Evolutionary conservation across 345 rosid species (phyloP).

Genomic region (Lepidium sativum): DNA sequence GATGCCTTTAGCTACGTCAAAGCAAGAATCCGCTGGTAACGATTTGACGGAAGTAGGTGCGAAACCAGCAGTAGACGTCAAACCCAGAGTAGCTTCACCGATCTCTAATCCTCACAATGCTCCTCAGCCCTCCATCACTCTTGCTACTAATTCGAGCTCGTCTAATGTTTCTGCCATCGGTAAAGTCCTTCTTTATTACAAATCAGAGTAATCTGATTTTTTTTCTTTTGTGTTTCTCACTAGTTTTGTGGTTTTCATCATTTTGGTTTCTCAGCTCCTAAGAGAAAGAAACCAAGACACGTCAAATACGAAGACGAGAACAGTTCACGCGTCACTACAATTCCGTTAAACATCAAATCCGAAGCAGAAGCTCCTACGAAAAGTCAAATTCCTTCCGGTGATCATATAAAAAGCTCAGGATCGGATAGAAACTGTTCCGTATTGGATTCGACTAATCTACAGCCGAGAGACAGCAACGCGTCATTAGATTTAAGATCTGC

Average conservation of each 20-base stretch:
- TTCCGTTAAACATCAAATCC: constrained; percentile 40
- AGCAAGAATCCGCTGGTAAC: constrained; percentile 42
- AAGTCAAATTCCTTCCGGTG: constrained; percentile 33
- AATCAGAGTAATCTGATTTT: neutral
- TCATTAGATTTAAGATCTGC: constrained; percentile 35
- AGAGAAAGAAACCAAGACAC: constrained; percentile 84
- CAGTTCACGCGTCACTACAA: constrained; percentile 39
- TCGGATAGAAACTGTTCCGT: constrained; percentile 39
- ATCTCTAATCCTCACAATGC: constrained; percentile 49
- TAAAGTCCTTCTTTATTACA: constrained; percentile 24
- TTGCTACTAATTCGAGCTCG: constrained; percentile 51
- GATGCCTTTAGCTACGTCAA: constrained; percentile 62
- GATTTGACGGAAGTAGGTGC: constrained; percentile 38
- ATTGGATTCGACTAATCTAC: constrained; percentile 29
- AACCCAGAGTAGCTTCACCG: constrained; percentile 89
- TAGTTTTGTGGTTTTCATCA: neutral
- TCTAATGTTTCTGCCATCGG: constrained; percentile 57
- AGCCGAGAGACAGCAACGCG: constrained; percentile 16
- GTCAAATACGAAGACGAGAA: constrained; percentile 78
- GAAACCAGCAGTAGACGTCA: constrained; percentile 26
- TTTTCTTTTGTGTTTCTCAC: neutral
- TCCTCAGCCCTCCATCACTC: constrained; percentile 48
- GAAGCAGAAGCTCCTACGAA: constrained; percentile 50
- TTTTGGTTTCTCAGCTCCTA: constrained; percentile 60
- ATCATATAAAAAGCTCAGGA: constrained; percentile 36